Percentiles rank a stretch among this genome's conserved stretches.
Conservation (phyloP, 2,329 filamentous ascomycete genomes). For the Tolypocladium endophyticum region DNA sequence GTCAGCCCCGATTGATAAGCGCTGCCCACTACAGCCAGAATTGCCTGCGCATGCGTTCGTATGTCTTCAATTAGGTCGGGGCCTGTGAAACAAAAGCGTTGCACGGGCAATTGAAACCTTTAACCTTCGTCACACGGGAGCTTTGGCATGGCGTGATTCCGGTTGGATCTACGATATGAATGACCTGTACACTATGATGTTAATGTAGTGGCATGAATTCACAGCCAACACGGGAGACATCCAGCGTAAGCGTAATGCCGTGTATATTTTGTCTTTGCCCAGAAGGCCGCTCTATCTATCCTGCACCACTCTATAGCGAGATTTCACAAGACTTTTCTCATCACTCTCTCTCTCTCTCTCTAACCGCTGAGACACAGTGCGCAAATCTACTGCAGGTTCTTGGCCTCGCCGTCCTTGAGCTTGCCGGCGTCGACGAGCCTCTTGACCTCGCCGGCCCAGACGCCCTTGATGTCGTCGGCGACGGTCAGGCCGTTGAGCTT, state of each 20-base stretch:
- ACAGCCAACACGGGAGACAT: neutral
- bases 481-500: conserved; percentile 75
- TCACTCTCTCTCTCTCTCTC: neutral
- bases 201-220: too few species aligned
- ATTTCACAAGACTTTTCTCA: neutral
- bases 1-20: too few species aligned
- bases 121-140: too few species aligned
- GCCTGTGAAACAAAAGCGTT: too few species aligned
- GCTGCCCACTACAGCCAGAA: too few species aligned
- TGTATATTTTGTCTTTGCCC: neutral
- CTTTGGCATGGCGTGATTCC: too few species aligned
- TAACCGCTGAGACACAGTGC: neutral
- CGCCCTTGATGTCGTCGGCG: conserved; percentile 71
- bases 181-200: too few species aligned
- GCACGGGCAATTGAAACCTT: too few species aligned
- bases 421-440: conserved; percentile 73
- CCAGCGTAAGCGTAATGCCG: neutral
- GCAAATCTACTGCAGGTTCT: conserved; percentile 36
- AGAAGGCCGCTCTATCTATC: neutral
- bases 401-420: conserved; percentile 73
- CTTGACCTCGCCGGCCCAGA: conserved; percentile 70
- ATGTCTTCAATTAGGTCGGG: too few species aligned
- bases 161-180: too few species aligned
- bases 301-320: neutral
- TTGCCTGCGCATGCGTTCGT: too few species aligned